Evolutionary conservation across 2,329 filamentous ascomycete genomes (phyloP), one percentile per base, ranked within the genome.

Genomic region (Lomentospora prolificans): DNA sequence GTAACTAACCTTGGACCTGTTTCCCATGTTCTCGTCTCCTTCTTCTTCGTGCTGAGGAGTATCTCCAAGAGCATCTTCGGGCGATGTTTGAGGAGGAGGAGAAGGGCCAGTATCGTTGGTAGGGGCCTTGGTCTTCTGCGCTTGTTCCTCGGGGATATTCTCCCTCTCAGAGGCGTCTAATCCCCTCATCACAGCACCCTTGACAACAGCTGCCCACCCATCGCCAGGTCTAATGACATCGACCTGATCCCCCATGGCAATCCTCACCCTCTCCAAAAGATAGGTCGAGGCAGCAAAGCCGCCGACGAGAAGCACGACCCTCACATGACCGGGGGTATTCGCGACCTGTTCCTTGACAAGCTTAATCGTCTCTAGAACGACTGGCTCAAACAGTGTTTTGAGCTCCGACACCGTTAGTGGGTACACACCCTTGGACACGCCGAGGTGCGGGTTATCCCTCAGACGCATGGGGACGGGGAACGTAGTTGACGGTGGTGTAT

Each of bases 111-210:
- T 33, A 12, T 6, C 30, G 12, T 7, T 12, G 30, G 30, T 12
- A 6, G 30, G 30, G 30, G 30, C 30, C 7, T 33, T 6, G 7
- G 7, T 9, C 63, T 60, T 0, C 70, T 67, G 1, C 65, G 64
- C 28, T 62, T 64, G 27, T 3, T 19, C 25, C 6, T 22, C 50
- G 12, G 14, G 10, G 9, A 24, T 9, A 17, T 48, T 10, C 14
- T 48, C 44, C 44, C 14, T 48, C 22, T 10, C 30, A 8, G 50
- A n/a, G 19, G 68, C 65, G 1, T 70, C 69, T 1, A 78, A 63
- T 1, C 75, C 75, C 61, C 74, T 76, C 67, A 77, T 74, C 4
- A 75, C 73, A 12, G 78, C 77, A 5, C 78, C 78, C 31, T 73
- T 73, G 2, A 76, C 75, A 4, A 80, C 74, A 1, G 76, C 73